A percentile compares a stretch with the other conserved stretches of the same genome.
Conservation (phyloP, 805 yeast genomes). For the Wickerhamomyces ciferrii region DNA sequence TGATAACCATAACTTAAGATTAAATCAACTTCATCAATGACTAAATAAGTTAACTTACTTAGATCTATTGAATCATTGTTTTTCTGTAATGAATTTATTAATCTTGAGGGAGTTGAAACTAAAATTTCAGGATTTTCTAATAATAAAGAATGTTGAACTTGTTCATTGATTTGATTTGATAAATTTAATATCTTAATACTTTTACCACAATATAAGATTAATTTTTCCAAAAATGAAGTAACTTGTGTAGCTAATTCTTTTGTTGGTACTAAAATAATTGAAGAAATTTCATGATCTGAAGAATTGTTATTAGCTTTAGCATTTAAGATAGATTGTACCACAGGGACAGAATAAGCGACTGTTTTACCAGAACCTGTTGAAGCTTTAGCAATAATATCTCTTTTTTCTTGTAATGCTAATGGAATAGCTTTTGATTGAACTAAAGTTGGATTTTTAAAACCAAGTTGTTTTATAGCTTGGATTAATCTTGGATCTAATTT, state of each 20-base stretch:
- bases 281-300: slow-evolving; percentile 20
- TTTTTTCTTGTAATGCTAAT: slow-evolving; percentile 80
- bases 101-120: slow-evolving; percentile 82
- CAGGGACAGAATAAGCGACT: slow-evolving; percentile 84
- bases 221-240: slow-evolving; percentile 56
- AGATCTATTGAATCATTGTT: slow-evolving; percentile 43
- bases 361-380: slow-evolving; percentile 97
- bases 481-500: slow-evolving; percentile 75
- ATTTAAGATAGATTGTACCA: slow-evolving; percentile 67
- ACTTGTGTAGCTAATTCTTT: slow-evolving; percentile 91
- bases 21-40: slow-evolving; percentile 94
- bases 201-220: slow-evolving; percentile 67
- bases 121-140: slow-evolving; percentile 74
- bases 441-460: slow-evolving; percentile 82
- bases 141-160: slow-evolving; percentile 66
- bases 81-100: slow-evolving; percentile 50
- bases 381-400: slow-evolving; percentile 91
- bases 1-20: slow-evolving; percentile 85
- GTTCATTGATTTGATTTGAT: slow-evolving; percentile 54
- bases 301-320: slow-evolving; percentile 26
- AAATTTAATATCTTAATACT: slow-evolving; percentile 62
- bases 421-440: slow-evolving; percentile 92
- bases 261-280: slow-evolving; percentile 83
- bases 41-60: slow-evolving; percentile 58
- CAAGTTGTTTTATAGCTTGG: slow-evolving; percentile 79